Base-by-base conservation (phyloP, 2,329 filamentous ascomycete species). In the Verticillium zaregamsianum region DNA sequence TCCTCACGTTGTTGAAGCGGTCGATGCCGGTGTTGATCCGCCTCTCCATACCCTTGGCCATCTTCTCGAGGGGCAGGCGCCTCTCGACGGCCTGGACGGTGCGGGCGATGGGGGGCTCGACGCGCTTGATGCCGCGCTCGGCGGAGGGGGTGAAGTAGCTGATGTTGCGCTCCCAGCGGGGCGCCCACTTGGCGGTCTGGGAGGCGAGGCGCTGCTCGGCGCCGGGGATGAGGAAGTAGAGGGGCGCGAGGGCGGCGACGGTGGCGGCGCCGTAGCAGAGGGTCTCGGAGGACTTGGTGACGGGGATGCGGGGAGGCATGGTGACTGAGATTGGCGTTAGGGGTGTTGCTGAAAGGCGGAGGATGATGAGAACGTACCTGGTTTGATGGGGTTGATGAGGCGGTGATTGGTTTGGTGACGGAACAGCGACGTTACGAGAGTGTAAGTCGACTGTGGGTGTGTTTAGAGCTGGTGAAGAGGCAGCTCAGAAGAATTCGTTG, bases 151-250 rank as follows among this genome's bases (percentile, higher is more conserved):
- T 73, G 70, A 86, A 81, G 75, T 80, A 82, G 65, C 74, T 79
- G 69, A 86, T 80, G 72, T 84, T 85, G 59, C 79, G 77, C 73
- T 86, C 83, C 84, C 84, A 87, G 61, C 82, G 80, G 20, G 83
- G 83, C 4, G 84, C 84, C 84, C 84, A 86, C 68, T 81, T 80
- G 62, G 77, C 75, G 3, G 84, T 86, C 71, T 85, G 82, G 28
- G 74, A 73, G 60, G 82, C 79, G 39, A 86, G 70, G 54, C 79
- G 79, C 71, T 86, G 82, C 66, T 85, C 80, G 62, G 82, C 82
- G 39, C 83, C 82, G 31, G 84, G 84, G 62, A 84, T 76, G 68
- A 85, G 76, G 68, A 86, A 77, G 75, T 85, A 86, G 68, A 87
- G 78, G 32, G 84, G 84, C 1, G 83, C 79, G 61, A 87, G 79